Base-by-base conservation (phyloP, 1,284 basidiomycete species). In the Meira nashicola region DNA sequence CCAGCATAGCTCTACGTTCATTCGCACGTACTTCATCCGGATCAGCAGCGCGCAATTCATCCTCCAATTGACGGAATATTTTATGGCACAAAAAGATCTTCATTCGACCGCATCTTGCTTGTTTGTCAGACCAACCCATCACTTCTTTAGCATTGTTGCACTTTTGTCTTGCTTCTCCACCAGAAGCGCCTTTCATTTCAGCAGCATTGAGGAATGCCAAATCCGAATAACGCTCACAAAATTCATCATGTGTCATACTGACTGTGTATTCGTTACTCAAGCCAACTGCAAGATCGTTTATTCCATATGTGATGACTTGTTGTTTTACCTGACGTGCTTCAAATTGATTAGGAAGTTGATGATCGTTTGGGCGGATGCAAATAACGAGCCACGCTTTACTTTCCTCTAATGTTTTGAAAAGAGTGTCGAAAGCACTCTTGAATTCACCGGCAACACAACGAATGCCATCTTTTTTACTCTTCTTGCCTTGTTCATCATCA, bases 291-390 rank as follows among this genome's bases (percentile, higher is more conserved):
- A 97, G 85, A 79, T 92, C 89, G 1, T 87, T 82, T 62, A 97
- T 71, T 0, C 91, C 90, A 39, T 88, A 78, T 57, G 88, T 89
- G 60, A 89, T 84, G 55, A 96, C 87, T 80, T 97, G 94, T 0
- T 89, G 89, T 78, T 94, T 95, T 60, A 97, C 87, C 33, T 88
- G 87, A 39, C 91, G 84, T 2, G 90, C 89, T 80, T 98, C 94
- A 58, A 95, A 82, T 78, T 97, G 92, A 75, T 92, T 91, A 33
- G 92, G 90, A 17, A 96, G 81, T 77, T 95, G 92, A 17, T 89
- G 88, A 80, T 96, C 92, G 76, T 97, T 97, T 10, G 92, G 92
- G 70, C 90, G 92, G 65, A 97, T 79, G 74, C 91, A 95, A 79
- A 95, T 89, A 5, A 95, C 84, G 73, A 88, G 89, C 93, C 93